Base-by-base conservation (phyloP, 2,329 filamentous ascomycete species). In the Aspergillus brunneoviolaceus region DNA sequence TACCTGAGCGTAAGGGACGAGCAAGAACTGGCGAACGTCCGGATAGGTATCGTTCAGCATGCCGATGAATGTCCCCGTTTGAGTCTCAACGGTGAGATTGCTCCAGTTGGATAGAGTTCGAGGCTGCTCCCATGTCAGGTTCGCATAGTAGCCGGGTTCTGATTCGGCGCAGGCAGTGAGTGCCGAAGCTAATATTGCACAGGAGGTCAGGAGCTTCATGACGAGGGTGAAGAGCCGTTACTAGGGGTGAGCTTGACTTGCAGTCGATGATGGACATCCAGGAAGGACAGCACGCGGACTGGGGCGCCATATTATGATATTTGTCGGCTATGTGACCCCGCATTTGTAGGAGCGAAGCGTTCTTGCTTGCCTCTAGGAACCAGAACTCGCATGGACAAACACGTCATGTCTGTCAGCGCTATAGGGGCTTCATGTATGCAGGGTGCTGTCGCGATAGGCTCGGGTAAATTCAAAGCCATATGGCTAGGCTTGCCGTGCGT, bases 1-100 rank as follows among this genome's bases (percentile, higher is more conserved):
- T 47, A 55, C 53, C 53, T 76, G 70, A 21, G 75, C 74, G 57
- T 69, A 78, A 1, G 76, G 76, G 7, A 78, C 70, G 23, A 71
- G 68, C 14, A 73, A 68, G 58, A 75, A 77, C 59, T 77, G 70
- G 10, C 73, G 73, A 23, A 77, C 74, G 49, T 72, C 67, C 0
- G 75, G 74, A 16, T 71, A 71, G 11, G 68, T 72, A 27, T 68
- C 63, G 51, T 76, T 71, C 10, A 75, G 61, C 33, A 74, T 63
- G 4, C 75, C 75, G 31, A 70, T 69, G 19, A 74, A 68, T 4
- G 61, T 66, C 19, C 67, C 68, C 0, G 62, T 67, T 21, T 47
- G 42, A 2, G 42, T 55, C 39, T 55, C 53, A 7, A 55, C 53
- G n/a, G 53, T 55, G 19, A 67, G 42, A 53, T 65, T 65, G 3